Evolutionary conservation across 2,329 filamentous ascomycete genomes (phyloP).

Genomic region (Aspergillus japonicus): DNA sequence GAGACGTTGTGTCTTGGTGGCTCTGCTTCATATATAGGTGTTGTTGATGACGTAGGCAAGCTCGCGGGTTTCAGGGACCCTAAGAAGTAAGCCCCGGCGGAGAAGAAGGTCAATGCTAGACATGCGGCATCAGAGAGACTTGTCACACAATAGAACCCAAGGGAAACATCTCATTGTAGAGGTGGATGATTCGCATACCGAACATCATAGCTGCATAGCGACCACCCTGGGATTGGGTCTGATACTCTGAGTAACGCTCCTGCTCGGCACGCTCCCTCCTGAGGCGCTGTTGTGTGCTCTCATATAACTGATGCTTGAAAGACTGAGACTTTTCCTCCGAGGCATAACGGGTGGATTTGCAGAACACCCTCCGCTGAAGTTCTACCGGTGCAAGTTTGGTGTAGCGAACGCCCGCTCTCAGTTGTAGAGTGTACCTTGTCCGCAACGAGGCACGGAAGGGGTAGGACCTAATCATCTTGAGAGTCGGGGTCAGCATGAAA

Average conservation of each 20-base stretch:
- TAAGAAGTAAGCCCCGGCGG: constrained; percentile 55
- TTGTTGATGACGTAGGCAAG: constrained; percentile 55
- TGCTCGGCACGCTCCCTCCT: constrained; percentile 59
- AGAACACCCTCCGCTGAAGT: neutral
- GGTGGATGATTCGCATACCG: constrained; percentile 25
- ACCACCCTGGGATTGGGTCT: constrained; percentile 41
- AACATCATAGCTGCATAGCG: constrained; percentile 40
- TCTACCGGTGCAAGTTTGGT: neutral
- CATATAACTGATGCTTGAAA: constrained; percentile 62
- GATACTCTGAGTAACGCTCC: constrained; percentile 48
- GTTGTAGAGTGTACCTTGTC: neutral
- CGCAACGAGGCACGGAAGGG: neutral
- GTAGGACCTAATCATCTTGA: neutral
- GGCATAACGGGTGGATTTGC: neutral
- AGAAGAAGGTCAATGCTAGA: constrained; percentile 52
- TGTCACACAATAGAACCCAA: neutral
- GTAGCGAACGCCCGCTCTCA: neutral
- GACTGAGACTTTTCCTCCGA: constrained; percentile 40
- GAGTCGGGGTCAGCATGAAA: neutral
- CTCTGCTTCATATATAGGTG: constrained; percentile 49
- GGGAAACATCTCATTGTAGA: neutral
- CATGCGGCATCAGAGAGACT: neutral
- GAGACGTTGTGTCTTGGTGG: constrained; percentile 57
- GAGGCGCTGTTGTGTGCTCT: constrained; percentile 60
- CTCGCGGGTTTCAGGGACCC: constrained; percentile 51